phyloP scores from a whole-genome alignment of 169 alveolate genomes.

The Plasmodium gaboni region DNA sequence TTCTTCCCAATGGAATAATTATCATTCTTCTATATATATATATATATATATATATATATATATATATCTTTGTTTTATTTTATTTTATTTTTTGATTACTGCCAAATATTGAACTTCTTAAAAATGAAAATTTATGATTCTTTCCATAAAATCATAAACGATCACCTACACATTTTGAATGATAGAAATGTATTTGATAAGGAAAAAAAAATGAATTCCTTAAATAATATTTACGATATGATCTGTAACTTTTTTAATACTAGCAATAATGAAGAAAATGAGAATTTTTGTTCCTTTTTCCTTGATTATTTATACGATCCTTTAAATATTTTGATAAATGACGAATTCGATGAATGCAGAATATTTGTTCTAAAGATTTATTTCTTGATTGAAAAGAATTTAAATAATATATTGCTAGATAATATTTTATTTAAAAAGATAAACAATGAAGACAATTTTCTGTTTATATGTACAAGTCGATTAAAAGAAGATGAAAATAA shows the following conservation, averaged over 20 bases:
- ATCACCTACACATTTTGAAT: slow-evolving; percentile 27
- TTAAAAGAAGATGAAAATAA: slow-evolving; percentile 54
- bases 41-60: not conserved
- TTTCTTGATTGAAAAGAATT: slow-evolving; percentile 35
- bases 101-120: slow-evolving; percentile 1
- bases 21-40: not conserved
- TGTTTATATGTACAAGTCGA: slow-evolving; percentile 37
- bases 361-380: slow-evolving; percentile 39
- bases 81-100: not conserved
- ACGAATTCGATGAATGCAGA: slow-evolving; percentile 68
- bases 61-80: not conserved
- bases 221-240: slow-evolving; percentile 39
- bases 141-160: not conserved
- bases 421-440: slow-evolving; percentile 35
- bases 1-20: no score
- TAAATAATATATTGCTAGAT: slow-evolving; percentile 39
- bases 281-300: slow-evolving; percentile 35
- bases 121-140: not conserved
- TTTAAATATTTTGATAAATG: slow-evolving; percentile 48
- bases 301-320: slow-evolving; percentile 19
- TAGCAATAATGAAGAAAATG: slow-evolving; percentile 38
- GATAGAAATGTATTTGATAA: slow-evolving; percentile 21
- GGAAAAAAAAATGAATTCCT: slow-evolving; percentile 46
- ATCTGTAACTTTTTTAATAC: slow-evolving; percentile 31
- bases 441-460: slow-evolving; percentile 41